A percentile compares a stretch with the other conserved stretches of the same genome.
Conservation (phyloP, 371 early-diverging fungal genomes). For the Phascolomyces articulosus region DNA sequence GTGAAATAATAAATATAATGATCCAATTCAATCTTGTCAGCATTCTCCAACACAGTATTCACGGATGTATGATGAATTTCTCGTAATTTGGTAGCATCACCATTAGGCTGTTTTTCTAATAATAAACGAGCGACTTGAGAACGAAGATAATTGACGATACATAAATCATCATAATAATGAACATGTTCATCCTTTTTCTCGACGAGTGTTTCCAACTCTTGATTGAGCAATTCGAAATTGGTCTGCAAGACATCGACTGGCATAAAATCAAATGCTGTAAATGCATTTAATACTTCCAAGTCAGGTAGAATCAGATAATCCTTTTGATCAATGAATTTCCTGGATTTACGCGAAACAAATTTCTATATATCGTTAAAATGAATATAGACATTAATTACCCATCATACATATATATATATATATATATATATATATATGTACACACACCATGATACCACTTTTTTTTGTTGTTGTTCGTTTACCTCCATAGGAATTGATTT, state of each 20-base stretch:
- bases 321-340: constrained; percentile 65
- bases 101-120: constrained; percentile 10
- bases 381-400: not conserved
- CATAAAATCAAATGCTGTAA: constrained; percentile 63
- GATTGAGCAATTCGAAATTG: constrained; percentile 50
- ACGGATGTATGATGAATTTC: constrained; percentile 23
- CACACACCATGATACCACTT: not conserved
- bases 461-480: constrained; percentile 1
- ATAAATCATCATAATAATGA: constrained; percentile 69
- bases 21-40: constrained; percentile 42
- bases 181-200: not conserved
- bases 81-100: constrained; percentile 3
- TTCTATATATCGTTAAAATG: constrained; percentile 43
- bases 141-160: constrained; percentile 64
- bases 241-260: constrained; percentile 42
- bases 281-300: constrained; percentile 69
- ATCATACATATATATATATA: too few species aligned
- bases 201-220: constrained; percentile 43
- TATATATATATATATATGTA: not conserved
- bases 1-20: constrained; percentile 68
- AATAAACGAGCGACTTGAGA: constrained; percentile 25
- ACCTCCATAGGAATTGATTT: constrained; percentile 78
- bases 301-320: constrained; percentile 66
- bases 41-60: constrained; percentile 22
- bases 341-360: constrained; percentile 74